Evolutionary conservation across 179 eudicot species (phyloP), one percentile per base, ranked within the genome.

Genomic region (Dionaea muscipula): DNA sequence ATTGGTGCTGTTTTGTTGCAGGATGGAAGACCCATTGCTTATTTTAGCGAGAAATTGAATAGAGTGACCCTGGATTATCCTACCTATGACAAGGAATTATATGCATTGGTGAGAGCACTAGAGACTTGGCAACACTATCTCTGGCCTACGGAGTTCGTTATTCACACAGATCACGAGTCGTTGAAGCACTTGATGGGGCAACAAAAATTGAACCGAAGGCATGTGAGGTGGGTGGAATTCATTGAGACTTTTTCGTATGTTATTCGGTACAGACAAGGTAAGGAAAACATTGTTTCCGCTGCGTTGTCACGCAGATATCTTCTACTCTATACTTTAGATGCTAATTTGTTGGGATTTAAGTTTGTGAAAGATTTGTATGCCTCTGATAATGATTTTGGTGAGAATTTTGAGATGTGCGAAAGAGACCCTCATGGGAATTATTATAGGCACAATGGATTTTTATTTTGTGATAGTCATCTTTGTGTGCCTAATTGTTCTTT

Each of bases 51-150:
- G 17, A 26, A 50, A 8, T 19, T 50, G 0, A 26, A 3, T 16
- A 20, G 0, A 26, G 21, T 35, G 6, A 23, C 20, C 1, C 2
- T 31, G 1, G 28, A 47, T 21, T 28, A 31, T 20, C 25, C 8
- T 0, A 31, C 53, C 0, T 45, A 57, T 15, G 28, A 31, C 13
- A 46, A 57, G 13, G 28, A 57, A 4, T 20, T 47, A 1, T 57
- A 57, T 12, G 52, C 62, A 10, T 16, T 47, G 0, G 27, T 46
- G 0, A 11, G 27, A 19, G 44, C 40, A 0, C 7, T 47, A 0
- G 23, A 57, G 15, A 41, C 50, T 19, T 57, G 40, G 51, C 23
- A 14, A 6, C 50, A 56, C 25, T 43, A 56, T 4, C 14, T 56
- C 1, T 22, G 50, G 36, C 36, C 36, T 2, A 52, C 26, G 24